These are phyloP conservation scores for Debaryomyces castellii DNA, from an alignment of 805 yeast species.

Conservation along the genomic window DNA sequence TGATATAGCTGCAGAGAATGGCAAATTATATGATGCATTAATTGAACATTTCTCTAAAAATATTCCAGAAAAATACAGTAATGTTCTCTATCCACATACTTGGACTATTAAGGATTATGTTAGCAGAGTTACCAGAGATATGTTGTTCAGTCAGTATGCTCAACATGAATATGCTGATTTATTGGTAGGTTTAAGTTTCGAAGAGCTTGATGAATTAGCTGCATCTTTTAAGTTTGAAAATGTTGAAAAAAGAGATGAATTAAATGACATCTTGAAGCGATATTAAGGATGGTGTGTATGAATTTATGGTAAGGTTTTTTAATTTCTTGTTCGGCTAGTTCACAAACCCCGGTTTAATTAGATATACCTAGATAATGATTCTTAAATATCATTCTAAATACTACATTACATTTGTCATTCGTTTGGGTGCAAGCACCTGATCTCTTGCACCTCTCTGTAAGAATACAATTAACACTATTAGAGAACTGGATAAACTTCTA, in stretches of 20 bases:
- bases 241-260: constrained; percentile 38
- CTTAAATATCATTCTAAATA: no score
- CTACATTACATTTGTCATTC: no score
- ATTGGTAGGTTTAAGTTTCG: constrained; percentile 39
- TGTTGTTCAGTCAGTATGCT: constrained; percentile 43
- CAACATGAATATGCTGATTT: constrained; percentile 47
- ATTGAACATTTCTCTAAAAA: constrained; percentile 35
- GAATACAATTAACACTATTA: no score
- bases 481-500: no score
- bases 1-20: constrained; percentile 41
- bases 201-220: constrained; percentile 51
- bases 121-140: constrained; percentile 40
- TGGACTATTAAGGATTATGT: constrained; percentile 41
- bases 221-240: constrained; percentile 52
- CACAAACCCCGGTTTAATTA: no score
- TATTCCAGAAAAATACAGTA: constrained; percentile 41
- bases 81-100: constrained; percentile 39
- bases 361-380: no score
- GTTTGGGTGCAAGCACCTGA: no score
- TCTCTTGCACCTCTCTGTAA: no score
- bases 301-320: no score
- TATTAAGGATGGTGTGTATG: background rate
- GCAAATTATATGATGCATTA: constrained; percentile 34
- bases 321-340: no score
- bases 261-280: constrained; percentile 32